These are phyloP conservation scores for Verticillium albo-atrum DNA, from an alignment of 2,329 filamentous ascomycete species.

Conservation along the genomic window DNA sequence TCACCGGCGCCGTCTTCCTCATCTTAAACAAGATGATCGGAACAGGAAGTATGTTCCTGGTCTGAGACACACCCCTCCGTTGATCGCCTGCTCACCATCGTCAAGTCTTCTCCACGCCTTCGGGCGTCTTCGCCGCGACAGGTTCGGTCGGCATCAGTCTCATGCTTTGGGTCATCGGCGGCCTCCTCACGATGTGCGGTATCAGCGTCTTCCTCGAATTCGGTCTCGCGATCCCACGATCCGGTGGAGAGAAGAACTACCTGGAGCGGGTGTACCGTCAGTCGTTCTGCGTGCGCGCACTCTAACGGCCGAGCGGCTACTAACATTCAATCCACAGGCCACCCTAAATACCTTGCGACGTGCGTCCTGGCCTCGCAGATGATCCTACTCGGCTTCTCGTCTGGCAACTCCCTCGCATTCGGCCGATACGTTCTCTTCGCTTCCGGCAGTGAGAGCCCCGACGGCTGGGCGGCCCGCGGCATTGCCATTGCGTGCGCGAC, in stretches of 20 bases:
- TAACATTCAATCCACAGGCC: conserved; percentile 18
- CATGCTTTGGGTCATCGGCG: conserved; percentile 26
- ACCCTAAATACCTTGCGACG: conserved; percentile 54
- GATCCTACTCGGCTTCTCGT: conserved; percentile 57
- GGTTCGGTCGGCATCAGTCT: conserved; percentile 44
- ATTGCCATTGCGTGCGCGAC: conserved; percentile 51
- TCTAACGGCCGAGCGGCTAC: not conserved
- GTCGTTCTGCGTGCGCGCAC: not conserved
- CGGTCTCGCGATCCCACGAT: conserved; percentile 56
- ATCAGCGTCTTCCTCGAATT: conserved; percentile 61
- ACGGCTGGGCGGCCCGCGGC: conserved; percentile 53
- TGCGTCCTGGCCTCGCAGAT: conserved; percentile 57
- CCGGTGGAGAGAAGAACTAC: conserved; percentile 63
- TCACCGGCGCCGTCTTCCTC: conserved; percentile 47
- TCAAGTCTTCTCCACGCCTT: conserved; percentile 50
- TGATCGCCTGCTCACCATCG: not conserved
- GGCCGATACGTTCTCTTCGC: conserved; percentile 55
- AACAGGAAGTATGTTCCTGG: conserved; percentile 42
- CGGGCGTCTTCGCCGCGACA: conserved; percentile 45
- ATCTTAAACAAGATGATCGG: conserved; percentile 58
- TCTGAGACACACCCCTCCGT: not conserved
- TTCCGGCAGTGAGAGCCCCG: conserved; percentile 38
- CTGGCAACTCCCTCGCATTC: conserved; percentile 54
- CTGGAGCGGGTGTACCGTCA: conserved; percentile 54
- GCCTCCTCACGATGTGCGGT: conserved; percentile 52